These are phyloP conservation scores for Xylaria venustula DNA, from an alignment of 495 filamentous ascomycete species.

Conservation along the genomic window DNA sequence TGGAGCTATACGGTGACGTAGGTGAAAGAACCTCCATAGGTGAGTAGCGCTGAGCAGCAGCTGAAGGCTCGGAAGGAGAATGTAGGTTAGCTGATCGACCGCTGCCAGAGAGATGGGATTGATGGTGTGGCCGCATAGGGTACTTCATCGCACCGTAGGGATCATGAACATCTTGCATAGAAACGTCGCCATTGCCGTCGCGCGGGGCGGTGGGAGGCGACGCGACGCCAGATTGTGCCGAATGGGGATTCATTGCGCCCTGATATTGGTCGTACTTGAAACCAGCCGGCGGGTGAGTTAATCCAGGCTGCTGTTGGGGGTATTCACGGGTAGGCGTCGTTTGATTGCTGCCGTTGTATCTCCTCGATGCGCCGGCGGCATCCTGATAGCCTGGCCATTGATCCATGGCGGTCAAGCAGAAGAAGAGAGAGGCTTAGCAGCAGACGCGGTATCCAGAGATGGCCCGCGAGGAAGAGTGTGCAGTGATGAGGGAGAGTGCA, in stretches of 20 bases:
- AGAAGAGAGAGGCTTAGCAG: conserved; percentile 1
- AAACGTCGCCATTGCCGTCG: conserved; percentile 77
- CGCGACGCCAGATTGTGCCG: conserved; percentile 55
- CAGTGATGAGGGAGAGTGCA: conserved; percentile 5
- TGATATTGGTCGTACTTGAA: conserved; percentile 77
- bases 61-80: conserved; percentile 70
- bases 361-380: conserved; percentile 44
- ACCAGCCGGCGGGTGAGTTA: conserved; percentile 60
- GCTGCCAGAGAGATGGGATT: conserved; percentile 50
- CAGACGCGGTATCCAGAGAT: conserved; percentile 2
- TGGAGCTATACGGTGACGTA: conserved; percentile 49
- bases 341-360: conserved; percentile 49
- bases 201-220: conserved; percentile 68
- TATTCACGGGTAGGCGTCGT: conserved; percentile 46
- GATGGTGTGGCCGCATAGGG: conserved; percentile 67
- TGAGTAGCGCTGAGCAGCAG: conserved; percentile 87
- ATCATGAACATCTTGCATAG: conserved; percentile 87
- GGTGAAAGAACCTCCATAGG: conserved; percentile 81
- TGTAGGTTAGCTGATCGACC: conserved; percentile 49
- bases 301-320: conserved; percentile 42
- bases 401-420: conserved; percentile 49
- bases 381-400: conserved; percentile 55
- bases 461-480: conserved; percentile 7
- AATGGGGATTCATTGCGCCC: conserved; percentile 53
- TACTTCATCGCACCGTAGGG: conserved; percentile 81